phyloP scores from a whole-genome alignment of 1,139 yeast genomes.

The Sugiyamaella sp. region DNA sequence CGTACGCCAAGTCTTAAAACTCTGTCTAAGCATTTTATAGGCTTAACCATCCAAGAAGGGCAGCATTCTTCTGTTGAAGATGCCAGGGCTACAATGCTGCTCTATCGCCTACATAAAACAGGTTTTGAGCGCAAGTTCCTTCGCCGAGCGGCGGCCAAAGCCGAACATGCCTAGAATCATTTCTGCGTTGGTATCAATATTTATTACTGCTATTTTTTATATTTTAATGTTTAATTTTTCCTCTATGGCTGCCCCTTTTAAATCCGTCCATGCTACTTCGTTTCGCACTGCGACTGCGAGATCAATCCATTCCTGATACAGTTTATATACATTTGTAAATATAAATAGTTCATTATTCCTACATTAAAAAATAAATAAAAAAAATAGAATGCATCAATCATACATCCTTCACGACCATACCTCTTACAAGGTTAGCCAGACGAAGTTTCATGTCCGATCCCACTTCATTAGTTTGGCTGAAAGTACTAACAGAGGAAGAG shows the following conservation, averaged over 20 bases:
- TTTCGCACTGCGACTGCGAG: no score
- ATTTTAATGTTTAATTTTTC: no score
- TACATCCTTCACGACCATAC: constrained; percentile 9
- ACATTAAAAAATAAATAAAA: constrained; percentile 15
- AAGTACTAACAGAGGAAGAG: constrained; percentile 17
- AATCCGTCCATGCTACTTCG: no score
- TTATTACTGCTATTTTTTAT: constrained; percentile 4
- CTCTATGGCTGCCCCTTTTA: no score
- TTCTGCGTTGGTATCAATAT: constrained; percentile 53
- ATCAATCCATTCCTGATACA: no score
- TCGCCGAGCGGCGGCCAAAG: constrained; percentile 3
- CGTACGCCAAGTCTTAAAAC: constrained; percentile 73
- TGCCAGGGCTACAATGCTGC: constrained; percentile 83
- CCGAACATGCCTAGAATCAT: background rate
- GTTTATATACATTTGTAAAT: background rate
- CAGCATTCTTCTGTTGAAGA: constrained; percentile 90
- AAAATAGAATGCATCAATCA: constrained; percentile 5
- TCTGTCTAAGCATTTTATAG: constrained; percentile 59
- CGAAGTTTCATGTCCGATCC: constrained; percentile 14
- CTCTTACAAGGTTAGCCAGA: constrained; percentile 11
- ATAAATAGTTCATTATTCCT: constrained; percentile 6
- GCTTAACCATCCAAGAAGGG: constrained; percentile 68
- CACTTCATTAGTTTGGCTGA: constrained; percentile 17
- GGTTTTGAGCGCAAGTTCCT: constrained; percentile 30
- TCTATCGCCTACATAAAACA: constrained; percentile 60